Conservation (phyloP, 2,329 filamentous ascomycete species). For the Pseudogymnoascus sp. region DNA sequence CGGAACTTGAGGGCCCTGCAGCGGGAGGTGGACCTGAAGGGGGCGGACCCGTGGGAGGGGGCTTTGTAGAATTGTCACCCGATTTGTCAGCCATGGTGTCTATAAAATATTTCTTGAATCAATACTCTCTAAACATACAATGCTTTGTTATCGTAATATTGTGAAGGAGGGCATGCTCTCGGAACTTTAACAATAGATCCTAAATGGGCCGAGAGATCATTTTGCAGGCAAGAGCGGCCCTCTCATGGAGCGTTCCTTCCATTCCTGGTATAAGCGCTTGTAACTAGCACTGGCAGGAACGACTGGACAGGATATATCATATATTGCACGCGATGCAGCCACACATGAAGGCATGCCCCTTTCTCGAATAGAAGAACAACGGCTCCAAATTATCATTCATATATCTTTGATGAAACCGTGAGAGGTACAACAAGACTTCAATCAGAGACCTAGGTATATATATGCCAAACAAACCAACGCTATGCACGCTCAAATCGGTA, state of each 20-base stretch:
- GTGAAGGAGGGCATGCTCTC: background rate
- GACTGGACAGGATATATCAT: background rate
- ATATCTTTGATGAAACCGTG: constrained; percentile 1
- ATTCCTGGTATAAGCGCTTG: background rate
- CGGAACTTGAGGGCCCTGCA: background rate
- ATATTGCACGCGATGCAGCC: background rate
- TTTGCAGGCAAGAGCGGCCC: background rate
- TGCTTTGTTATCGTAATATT: background rate
- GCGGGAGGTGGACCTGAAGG: background rate
- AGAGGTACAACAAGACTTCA: background rate
- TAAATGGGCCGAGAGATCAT: background rate
- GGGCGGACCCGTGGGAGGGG: background rate
- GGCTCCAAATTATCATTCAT: background rate
- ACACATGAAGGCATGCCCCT: background rate
- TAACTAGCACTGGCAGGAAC: background rate
- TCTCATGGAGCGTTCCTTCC: background rate
- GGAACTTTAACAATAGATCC: background rate
- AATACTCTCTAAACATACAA: background rate
- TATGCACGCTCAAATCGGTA: constrained; percentile 10
- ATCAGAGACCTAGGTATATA: constrained; percentile 8
- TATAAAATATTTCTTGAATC: background rate
- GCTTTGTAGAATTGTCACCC: background rate
- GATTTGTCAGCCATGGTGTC: background rate
- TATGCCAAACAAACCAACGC: constrained; percentile 10
- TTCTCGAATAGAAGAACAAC: background rate